Percentiles rank a stretch among this genome's conserved stretches.
Conservation (phyloP, 768 basidiomycete genomes). For the Amanita inopinata region DNA sequence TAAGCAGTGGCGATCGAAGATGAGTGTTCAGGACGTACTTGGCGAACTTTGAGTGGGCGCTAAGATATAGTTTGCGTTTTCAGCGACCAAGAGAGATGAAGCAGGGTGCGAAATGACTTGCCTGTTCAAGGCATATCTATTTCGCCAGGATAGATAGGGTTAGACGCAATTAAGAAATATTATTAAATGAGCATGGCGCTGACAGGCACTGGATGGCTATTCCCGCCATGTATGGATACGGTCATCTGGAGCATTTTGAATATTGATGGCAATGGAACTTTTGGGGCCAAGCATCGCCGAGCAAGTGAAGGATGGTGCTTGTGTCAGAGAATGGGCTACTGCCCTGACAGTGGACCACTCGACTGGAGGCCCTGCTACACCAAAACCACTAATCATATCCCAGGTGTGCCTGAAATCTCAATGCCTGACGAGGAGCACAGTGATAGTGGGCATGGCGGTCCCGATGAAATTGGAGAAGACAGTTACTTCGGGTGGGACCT, state of each 20-base stretch:
- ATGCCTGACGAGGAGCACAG: constrained; percentile 12
- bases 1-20: too few relatives aligned
- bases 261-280: too few relatives aligned
- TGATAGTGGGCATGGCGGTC: constrained; percentile 8
- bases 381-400: constrained; percentile 9
- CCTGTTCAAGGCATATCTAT: constrained; percentile 44
- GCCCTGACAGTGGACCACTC: constrained; percentile 12
- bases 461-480: constrained; percentile 10
- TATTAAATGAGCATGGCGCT: constrained; percentile 16
- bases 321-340: constrained; percentile 12
- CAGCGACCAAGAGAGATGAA: background rate
- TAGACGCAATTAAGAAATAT: constrained; percentile 2
- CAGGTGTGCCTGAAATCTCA: constrained; percentile 11
- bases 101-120: constrained; percentile 14
- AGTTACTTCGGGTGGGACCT: constrained; percentile 14
- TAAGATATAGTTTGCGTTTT: constrained; percentile 12
- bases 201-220: constrained; percentile 69
- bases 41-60: constrained; percentile 67
- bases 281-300: too few relatives aligned
- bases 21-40: constrained; percentile 32
- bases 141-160: background rate
- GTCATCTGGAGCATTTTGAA: too few relatives aligned
- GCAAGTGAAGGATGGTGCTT: too few relatives aligned
- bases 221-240: too few relatives aligned
- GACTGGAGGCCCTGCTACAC: constrained; percentile 15